Percentiles rank a stretch among this genome's conserved stretches.
These are phyloP conservation scores for Mollisiaceae sp. DNA, from an alignment of 2,329 filamentous ascomycete species.

Conservation along the genomic window DNA sequence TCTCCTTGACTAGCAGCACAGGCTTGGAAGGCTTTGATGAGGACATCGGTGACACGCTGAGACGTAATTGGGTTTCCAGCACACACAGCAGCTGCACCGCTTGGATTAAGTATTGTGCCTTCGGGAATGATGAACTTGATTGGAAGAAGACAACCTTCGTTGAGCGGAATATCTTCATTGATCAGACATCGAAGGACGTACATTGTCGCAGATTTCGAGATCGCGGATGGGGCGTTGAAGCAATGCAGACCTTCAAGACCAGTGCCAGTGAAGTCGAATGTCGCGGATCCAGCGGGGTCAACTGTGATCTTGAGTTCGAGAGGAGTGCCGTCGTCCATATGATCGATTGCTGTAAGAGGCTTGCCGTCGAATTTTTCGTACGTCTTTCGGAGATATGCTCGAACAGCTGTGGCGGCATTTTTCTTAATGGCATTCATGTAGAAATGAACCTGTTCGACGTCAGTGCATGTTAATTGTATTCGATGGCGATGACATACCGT, in stretches of 20 bases:
- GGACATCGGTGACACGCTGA: constrained; percentile 80
- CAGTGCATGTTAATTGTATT: constrained; percentile 37
- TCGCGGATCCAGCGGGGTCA: constrained; percentile 70
- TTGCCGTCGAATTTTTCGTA: constrained; percentile 67
- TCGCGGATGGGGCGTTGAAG: constrained; percentile 78
- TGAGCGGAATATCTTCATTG: constrained; percentile 78
- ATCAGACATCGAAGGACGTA: constrained; percentile 82
- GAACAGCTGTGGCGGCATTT: constrained; percentile 76
- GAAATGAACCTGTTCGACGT: constrained; percentile 60
- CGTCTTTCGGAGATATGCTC: constrained; percentile 71
- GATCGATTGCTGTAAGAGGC: constrained; percentile 72
- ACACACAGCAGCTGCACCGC: constrained; percentile 77
- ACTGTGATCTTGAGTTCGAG: constrained; percentile 76
- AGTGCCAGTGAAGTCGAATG: constrained; percentile 78
- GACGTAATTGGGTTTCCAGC: constrained; percentile 80
- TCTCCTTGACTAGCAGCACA: constrained; percentile 79
- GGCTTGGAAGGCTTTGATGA: constrained; percentile 77
- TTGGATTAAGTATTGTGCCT: constrained; percentile 73
- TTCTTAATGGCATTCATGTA: constrained; percentile 83
- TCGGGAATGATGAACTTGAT: constrained; percentile 74
- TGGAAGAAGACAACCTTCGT: constrained; percentile 80
- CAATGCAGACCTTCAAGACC: constrained; percentile 78
- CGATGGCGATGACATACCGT: constrained; percentile 38
- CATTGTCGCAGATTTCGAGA: constrained; percentile 81
- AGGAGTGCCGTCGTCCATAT: constrained; percentile 83